These are phyloP conservation scores for Penicilliopsis zonata DNA, from an alignment of 495 filamentous ascomycete species.

Conservation along the genomic window DNA sequence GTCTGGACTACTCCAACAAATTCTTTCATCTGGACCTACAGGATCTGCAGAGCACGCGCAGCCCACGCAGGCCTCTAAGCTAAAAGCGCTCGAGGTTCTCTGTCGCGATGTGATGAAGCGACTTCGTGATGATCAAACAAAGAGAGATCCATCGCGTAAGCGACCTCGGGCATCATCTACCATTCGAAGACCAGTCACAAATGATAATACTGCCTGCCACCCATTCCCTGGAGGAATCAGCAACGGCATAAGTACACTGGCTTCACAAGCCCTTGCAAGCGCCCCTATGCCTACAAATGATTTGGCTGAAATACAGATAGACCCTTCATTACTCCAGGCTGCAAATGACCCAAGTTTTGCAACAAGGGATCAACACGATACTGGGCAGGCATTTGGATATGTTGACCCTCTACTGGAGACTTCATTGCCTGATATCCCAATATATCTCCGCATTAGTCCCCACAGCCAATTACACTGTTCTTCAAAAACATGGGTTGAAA, in stretches of 20 bases:
- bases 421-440: constrained; percentile 28
- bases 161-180: constrained; percentile 17
- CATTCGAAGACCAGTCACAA: constrained; percentile 13
- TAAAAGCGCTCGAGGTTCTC: constrained; percentile 57
- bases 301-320: constrained; percentile 50
- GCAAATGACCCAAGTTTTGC: constrained; percentile 38
- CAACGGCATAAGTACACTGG: constrained; percentile 41
- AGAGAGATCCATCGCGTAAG: constrained; percentile 43
- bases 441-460: constrained; percentile 54
- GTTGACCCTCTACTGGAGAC: constrained; percentile 22
- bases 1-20: constrained; percentile 42
- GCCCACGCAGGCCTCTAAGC: constrained; percentile 40
- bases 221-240: constrained; percentile 21
- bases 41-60: no score
- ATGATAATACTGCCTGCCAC: constrained; percentile 10
- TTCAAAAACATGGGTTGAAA: constrained; percentile 49
- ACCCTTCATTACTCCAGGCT: constrained; percentile 45
- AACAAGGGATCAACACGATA: constrained; percentile 25
- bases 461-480: constrained; percentile 33
- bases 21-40: constrained; percentile 41
- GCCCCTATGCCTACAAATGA: constrained; percentile 29
- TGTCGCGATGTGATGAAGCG: constrained; percentile 67
- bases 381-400: constrained; percentile 23
- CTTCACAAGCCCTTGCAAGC: constrained; percentile 38
- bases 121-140: constrained; percentile 53